A percentile compares a stretch with the other conserved stretches of the same genome.
Evolutionary conservation across 495 filamentous ascomycete species (phyloP).

Genomic region (Margaritispora aquatica): DNA sequence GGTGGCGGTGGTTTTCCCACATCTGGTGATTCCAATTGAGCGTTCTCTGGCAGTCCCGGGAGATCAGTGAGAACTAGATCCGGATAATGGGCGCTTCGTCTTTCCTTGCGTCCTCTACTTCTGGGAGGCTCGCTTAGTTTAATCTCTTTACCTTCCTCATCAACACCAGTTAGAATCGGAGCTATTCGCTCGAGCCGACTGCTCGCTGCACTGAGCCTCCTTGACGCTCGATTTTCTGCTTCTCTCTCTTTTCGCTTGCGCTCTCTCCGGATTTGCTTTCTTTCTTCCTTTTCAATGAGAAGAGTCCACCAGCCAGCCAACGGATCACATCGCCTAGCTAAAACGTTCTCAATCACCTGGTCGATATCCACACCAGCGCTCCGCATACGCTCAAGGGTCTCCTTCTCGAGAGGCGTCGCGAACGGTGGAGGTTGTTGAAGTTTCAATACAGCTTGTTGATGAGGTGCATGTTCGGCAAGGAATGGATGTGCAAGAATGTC

Average conservation of each 20-base stretch:
- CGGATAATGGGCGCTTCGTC: slow-evolving; percentile 44
- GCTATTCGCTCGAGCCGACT: slow-evolving; percentile 76
- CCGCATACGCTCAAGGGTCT: slow-evolving; percentile 87
- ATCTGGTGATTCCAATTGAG: slow-evolving; percentile 24
- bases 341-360: slow-evolving; percentile 86
- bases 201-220: slow-evolving; percentile 79
- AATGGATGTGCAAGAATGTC: slow-evolving; percentile 89
- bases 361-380: slow-evolving; percentile 94
- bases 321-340: slow-evolving; percentile 81
- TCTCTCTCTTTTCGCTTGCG: slow-evolving; percentile 81
- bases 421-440: slow-evolving; percentile 79
- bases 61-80: slow-evolving; percentile 54
- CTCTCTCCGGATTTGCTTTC: slow-evolving; percentile 79
- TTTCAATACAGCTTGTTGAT: slow-evolving; percentile 87
- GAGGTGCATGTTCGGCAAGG: slow-evolving; percentile 77
- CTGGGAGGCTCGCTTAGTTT: slow-evolving; percentile 45
- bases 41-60: slow-evolving; percentile 64
- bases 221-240: slow-evolving; percentile 68
- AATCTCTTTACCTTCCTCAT: slow-evolving; percentile 54
- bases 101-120: slow-evolving; percentile 46
- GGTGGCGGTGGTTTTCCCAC: slow-evolving; percentile 53
- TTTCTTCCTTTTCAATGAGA: slow-evolving; percentile 90
- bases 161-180: slow-evolving; percentile 63
- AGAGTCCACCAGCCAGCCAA: slow-evolving; percentile 96
- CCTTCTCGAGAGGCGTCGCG: slow-evolving; percentile 81